phyloP scores from a whole-genome alignment of 2,329 filamentous ascomycete species.

The Fusarium verticillioides region DNA sequence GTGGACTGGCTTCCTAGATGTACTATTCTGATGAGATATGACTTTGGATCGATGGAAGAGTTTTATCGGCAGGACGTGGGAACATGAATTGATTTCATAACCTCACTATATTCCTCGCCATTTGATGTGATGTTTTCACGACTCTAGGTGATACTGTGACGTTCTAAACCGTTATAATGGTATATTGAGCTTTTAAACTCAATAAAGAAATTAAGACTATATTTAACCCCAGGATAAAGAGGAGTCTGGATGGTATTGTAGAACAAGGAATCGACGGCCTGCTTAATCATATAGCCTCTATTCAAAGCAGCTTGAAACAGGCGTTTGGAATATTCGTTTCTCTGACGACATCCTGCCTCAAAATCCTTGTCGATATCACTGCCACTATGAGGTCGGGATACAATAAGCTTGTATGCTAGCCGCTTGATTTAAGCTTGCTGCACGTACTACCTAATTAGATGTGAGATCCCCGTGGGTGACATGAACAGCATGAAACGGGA shows the following conservation, averaged over 20 bases:
- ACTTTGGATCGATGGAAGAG: neutral
- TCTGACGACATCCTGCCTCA: neutral
- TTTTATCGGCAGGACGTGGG: neutral
- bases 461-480: neutral
- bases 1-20: conserved; percentile 50
- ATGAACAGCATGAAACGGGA: too few species aligned
- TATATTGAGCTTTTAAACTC: too few species aligned
- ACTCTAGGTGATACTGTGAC: too few species aligned
- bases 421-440: neutral
- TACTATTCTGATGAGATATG: neutral
- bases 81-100: neutral
- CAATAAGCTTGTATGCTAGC: neutral
- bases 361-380: neutral
- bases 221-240: too few species aligned
- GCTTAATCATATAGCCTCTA: too few species aligned
- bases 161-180: too few species aligned
- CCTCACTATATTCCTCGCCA: accelerated
- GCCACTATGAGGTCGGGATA: neutral
- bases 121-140: neutral
- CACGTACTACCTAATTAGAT: neutral
- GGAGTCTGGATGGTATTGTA: too few species aligned
- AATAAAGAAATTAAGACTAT: too few species aligned
- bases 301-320: too few species aligned
- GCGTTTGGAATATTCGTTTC: too few species aligned
- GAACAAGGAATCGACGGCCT: too few species aligned